Evolutionary conservation across 2,329 filamentous ascomycete species (phyloP), one percentile per base, ranked within the genome.

Genomic region (Cryphonectria japonica): DNA sequence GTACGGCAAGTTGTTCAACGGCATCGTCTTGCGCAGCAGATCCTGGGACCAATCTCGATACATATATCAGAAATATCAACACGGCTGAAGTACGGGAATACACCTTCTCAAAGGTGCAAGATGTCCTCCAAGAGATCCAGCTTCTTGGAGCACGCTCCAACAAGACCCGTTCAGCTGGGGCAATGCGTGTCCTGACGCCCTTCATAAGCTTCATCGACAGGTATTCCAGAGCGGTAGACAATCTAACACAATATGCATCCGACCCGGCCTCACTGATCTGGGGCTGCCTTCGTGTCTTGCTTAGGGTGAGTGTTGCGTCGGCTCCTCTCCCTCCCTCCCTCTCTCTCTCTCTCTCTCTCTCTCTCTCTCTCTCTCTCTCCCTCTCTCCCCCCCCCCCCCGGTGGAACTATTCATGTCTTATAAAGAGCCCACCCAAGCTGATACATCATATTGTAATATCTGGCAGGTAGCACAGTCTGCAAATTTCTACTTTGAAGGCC

Each of bases 91-190:
- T 52, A n/a, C 22, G 26, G 46, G 19, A 52, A 52, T 62, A 62
- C 34, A 62, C 16, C 32, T 62, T 62, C 32, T 62, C 60, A 32
- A 62, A 19, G 11, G 39, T 62, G 13, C 60, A 62, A n/a, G 29
- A 39, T n/a, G 60, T 62, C 22, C 60, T 62, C 16, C 60, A 62
- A 62, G 60, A 62, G 60, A 32, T 62, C 34, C 60, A 62, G 16
- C 16, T 62, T 5, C 60, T 62, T 34, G 34, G 32, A 19, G 22
- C 34, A 22, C 19, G 32, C 60, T 41, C 60, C 22, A 39, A 16
- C 34, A 39, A 34, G 13, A n/a, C 19, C 22, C 60, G 34, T 39
- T 34, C 60, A 4, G 34, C 60, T 19, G 19, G 60, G 8, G 39
- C 39, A 14, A 14, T 62, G 16, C 32, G 60, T 13, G 39, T 62